Conservation (phyloP, 2,329 filamentous ascomycete genomes). For the Sclerotinia trifoliorum region DNA sequence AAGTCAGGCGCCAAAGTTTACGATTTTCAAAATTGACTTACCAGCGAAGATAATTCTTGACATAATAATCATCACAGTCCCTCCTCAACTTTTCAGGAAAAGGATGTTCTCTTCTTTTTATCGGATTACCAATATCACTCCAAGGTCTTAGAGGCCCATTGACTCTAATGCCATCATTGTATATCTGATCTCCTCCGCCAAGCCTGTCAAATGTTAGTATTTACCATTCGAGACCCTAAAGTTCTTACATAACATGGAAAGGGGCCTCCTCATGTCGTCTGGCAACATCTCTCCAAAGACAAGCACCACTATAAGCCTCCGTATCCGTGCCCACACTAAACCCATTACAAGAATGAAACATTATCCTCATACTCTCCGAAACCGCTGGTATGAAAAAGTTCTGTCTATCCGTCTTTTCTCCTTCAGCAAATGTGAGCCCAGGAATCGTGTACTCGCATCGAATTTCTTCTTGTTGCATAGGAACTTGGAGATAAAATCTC, state of each 20-base stretch:
- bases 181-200: conserved; percentile 93
- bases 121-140: conserved; percentile 79
- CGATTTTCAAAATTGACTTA: conserved; percentile 46
- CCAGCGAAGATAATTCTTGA: conserved; percentile 84
- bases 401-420: conserved; percentile 58
- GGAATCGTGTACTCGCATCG: conserved; percentile 77
- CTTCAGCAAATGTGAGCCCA: conserved; percentile 59
- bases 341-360: conserved; percentile 98
- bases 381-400: conserved; percentile 82
- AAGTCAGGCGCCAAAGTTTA: conserved; percentile 47
- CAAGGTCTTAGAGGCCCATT: conserved; percentile 77
- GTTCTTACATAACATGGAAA: conserved; percentile 80
- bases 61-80: conserved; percentile 85
- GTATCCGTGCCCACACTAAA: conserved; percentile 88
- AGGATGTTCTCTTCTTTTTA: conserved; percentile 73
- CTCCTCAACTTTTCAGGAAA: conserved; percentile 78
- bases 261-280: conserved; percentile 76
- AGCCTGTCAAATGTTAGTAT: conserved; percentile 53
- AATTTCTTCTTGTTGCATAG: conserved; percentile 67
- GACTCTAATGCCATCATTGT: conserved; percentile 90
- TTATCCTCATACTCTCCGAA: conserved; percentile 90
- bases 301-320: conserved; percentile 83
- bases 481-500: conserved; percentile 80
- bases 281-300: conserved; percentile 90
- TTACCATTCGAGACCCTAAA: conserved; percentile 39